These are phyloP conservation scores for Mycena galericulata DNA, from an alignment of 768 basidiomycete genomes.

Conservation along the genomic window DNA sequence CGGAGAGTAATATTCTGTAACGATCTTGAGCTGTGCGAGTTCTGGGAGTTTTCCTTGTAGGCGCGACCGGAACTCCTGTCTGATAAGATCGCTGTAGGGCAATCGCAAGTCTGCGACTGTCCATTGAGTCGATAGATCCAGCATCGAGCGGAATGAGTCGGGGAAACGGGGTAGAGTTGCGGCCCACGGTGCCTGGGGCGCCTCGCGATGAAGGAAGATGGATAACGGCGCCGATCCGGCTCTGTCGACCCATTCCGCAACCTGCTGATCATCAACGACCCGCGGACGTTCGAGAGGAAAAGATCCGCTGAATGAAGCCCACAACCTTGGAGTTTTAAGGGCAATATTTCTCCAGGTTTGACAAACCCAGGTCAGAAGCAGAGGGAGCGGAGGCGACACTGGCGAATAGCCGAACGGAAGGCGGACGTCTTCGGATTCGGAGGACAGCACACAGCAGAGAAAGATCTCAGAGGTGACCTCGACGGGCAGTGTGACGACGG, in stretches of 20 bases:
- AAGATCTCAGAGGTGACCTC: slow-evolving; percentile 6
- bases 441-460: neutral
- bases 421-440: no score
- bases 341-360: slow-evolving; percentile 9
- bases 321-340: neutral
- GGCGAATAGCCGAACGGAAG: no score
- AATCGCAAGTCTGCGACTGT: neutral
- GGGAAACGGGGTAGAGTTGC: no score
- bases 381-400: neutral
- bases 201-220: neutral
- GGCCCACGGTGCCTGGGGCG: no score
- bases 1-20: fast-evolving
- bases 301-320: neutral
- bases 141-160: neutral
- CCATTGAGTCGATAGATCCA: slow-evolving; percentile 1
- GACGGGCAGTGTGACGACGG: slow-evolving; percentile 2
- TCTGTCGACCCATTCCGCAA: neutral
- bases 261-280: neutral
- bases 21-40: neutral
- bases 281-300: neutral
- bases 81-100: neutral
- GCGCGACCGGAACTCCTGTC: neutral
- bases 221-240: neutral
- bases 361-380: neutral
- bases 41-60: neutral